Evolutionary conservation across 2,329 filamentous ascomycete genomes (phyloP).

Genomic region (Tolypocladium cylindrosporum): DNA sequence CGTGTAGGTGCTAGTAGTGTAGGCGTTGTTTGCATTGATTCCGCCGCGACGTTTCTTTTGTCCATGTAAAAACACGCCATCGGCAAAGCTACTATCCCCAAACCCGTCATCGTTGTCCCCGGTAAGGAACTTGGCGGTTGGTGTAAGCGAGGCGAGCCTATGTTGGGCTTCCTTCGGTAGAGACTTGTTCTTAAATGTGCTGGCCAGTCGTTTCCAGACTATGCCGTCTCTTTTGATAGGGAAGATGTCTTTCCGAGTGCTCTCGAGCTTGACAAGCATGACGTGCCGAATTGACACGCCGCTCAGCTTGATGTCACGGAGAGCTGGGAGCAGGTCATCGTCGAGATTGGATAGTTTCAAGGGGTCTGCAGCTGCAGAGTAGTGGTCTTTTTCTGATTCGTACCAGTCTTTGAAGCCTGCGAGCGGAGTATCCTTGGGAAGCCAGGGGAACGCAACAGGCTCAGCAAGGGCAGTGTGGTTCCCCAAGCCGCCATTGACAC

Average conservation of each 20-base stretch:
- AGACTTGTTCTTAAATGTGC: conserved; percentile 6
- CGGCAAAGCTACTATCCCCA: conserved; percentile 7
- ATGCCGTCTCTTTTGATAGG: conserved; percentile 28
- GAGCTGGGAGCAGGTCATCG: conserved; percentile 17
- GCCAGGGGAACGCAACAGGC: conserved; percentile 14
- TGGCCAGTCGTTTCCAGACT: conserved; percentile 21
- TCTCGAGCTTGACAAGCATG: conserved; percentile 30
- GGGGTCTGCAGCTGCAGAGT: conserved; percentile 21
- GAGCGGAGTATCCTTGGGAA: conserved; percentile 10
- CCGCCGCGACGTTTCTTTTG: conserved; percentile 17
- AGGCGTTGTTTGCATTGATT: conserved; percentile 26
- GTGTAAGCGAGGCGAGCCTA: conserved; percentile 16
- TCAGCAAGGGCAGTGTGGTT: conserved; percentile 14
- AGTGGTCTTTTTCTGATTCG: conserved; percentile 13
- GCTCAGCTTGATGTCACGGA: conserved; percentile 12
- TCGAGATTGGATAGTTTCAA: conserved; percentile 28
- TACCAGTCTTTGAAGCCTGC: conserved; percentile 20
- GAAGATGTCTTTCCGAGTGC: conserved; percentile 32
- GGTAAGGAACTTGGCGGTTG: conserved; percentile 20
- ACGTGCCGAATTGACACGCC: conserved; percentile 29
- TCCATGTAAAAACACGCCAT: conserved; percentile 2
- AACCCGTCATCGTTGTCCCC: conserved; percentile 24
- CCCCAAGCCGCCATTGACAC: neutral
- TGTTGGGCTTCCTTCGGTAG: conserved; percentile 20
- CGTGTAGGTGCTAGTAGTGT: conserved; percentile 31